These are phyloP conservation scores for Fusarium tjaetaba DNA, from an alignment of 2,329 filamentous ascomycete species.

Conservation along the genomic window DNA sequence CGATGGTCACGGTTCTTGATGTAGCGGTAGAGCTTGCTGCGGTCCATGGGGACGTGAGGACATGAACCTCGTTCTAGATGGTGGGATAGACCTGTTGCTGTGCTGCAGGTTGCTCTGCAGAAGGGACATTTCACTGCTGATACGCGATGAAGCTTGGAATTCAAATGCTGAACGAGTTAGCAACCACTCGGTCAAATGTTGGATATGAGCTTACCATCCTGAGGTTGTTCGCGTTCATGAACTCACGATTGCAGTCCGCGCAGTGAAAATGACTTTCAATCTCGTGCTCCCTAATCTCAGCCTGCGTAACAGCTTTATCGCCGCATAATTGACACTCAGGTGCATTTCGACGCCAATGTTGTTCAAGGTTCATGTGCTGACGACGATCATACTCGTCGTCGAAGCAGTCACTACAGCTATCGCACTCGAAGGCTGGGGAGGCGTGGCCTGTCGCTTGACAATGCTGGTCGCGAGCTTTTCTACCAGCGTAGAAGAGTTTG, in stretches of 20 bases:
- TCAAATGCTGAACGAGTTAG: conserved; percentile 59
- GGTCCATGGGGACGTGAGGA: conserved; percentile 57
- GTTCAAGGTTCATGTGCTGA: not conserved
- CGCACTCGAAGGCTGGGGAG: not conserved
- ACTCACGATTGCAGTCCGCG: conserved; percentile 46
- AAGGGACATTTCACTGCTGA: conserved; percentile 59
- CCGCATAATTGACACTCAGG: conserved; percentile 44
- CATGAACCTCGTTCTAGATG: conserved; percentile 68
- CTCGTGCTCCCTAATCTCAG: conserved; percentile 42
- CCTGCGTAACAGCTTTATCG: not conserved
- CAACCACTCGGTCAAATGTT: rapidly evolving
- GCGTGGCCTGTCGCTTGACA: not conserved
- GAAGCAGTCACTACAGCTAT: not conserved
- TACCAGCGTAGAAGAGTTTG: not conserved
- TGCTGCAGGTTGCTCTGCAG: conserved; percentile 57
- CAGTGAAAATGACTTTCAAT: conserved; percentile 48
- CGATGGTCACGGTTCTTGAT: conserved; percentile 58
- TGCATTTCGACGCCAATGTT: conserved; percentile 34
- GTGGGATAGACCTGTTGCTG: conserved; percentile 63
- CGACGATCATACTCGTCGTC: not conserved
- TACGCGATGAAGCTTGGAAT: conserved; percentile 57
- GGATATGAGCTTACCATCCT: not conserved
- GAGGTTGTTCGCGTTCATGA: conserved; percentile 41
- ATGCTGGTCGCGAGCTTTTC: not conserved
- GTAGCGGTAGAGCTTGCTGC: conserved; percentile 58